Base-by-base conservation (phyloP, 2,329 filamentous ascomycete genomes). In the Phyllosticta capitalensis region DNA sequence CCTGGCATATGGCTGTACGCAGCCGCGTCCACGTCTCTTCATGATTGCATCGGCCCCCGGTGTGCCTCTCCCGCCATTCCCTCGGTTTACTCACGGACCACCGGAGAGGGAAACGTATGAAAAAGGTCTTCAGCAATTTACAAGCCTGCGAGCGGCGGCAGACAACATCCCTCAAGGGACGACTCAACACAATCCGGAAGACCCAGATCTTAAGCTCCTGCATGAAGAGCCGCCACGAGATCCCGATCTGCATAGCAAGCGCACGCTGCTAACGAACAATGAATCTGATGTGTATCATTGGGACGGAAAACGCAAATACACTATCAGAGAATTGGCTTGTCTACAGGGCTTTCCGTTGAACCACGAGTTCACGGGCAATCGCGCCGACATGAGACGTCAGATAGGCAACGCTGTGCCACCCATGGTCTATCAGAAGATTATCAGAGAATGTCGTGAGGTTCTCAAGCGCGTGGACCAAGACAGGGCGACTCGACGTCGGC, bases 371-470 rank as follows among this genome's bases (percentile, higher is more conserved):
- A 6, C 3, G 4, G 58, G 58, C 1, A n/a, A n/a, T 1, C 21
- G 20, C 1, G 33, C n/a, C 10, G 38, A 26, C 2, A 38, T 62
- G 9, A 26, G 45, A 12, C 45, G 1, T 9, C 58, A 58, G 5
- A 62, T 62, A 3, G 61, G 61, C 1, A 62, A 62, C 17, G 61
- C 61, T 1, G 50, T 61, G 1, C 53, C 61, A 1, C 60, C 60
- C 1, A 9, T 9, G 2, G 50, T 28, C 28, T 54, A 50, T 17
- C 26, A 53, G 20, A 21, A 24, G 0, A 5, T 62, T 1, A 20
- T 61, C 1, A 12, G 48, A 1, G 50, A 57, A 10, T 61, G 58
- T 12, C 14, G 61, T 3, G 21, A 55, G 22, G 48, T 56, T 1
- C 33, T 62, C 38, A 45, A 45, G 17, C 38, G 38, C 38, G 5